phyloP scores from a whole-genome alignment of 164 flowering plant species.

The Liriodendron chinense region DNA sequence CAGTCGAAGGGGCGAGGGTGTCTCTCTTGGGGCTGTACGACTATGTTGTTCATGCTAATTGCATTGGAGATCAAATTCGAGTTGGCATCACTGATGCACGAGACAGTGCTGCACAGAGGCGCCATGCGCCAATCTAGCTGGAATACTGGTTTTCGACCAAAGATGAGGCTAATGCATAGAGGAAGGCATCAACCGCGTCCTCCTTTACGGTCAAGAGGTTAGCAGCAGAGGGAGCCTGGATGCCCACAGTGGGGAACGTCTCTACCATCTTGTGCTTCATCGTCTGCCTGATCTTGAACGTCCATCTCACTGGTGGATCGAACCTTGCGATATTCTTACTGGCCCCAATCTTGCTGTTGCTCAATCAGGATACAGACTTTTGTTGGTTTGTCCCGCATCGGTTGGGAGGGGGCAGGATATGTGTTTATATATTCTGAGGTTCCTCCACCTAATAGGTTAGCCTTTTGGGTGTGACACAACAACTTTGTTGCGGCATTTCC shows the following conservation, averaged over 20 bases:
- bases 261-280: constrained; percentile 92
- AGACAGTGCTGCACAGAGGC: constrained; percentile 60
- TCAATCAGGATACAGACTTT: constrained; percentile 97
- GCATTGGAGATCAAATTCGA: constrained; percentile 93
- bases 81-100: constrained; percentile 73
- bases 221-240: constrained; percentile 97
- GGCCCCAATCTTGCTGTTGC: constrained; percentile 85
- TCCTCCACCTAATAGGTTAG: too few relatives aligned
- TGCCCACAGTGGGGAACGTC: constrained; percentile 98
- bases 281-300: constrained; percentile 78
- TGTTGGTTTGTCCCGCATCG: too few relatives aligned
- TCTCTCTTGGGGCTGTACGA: constrained; percentile 93
- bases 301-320: constrained; percentile 87
- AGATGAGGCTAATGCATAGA: constrained; percentile 83
- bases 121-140: constrained; percentile 42
- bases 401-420: too few relatives aligned
- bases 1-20: constrained; percentile 94
- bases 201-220: constrained; percentile 80
- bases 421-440: too few relatives aligned
- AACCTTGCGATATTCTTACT: constrained; percentile 86
- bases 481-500: constrained; percentile 95
- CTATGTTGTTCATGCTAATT: constrained; percentile 92
- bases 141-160: constrained; percentile 50
- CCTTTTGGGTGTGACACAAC: constrained; percentile 92
- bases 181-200: constrained; percentile 61